Percentiles rank a stretch among this genome's conserved stretches.
phyloP scores from a whole-genome alignment of 2,329 filamentous ascomycete genomes.

The Erysiphe pisi region DNA sequence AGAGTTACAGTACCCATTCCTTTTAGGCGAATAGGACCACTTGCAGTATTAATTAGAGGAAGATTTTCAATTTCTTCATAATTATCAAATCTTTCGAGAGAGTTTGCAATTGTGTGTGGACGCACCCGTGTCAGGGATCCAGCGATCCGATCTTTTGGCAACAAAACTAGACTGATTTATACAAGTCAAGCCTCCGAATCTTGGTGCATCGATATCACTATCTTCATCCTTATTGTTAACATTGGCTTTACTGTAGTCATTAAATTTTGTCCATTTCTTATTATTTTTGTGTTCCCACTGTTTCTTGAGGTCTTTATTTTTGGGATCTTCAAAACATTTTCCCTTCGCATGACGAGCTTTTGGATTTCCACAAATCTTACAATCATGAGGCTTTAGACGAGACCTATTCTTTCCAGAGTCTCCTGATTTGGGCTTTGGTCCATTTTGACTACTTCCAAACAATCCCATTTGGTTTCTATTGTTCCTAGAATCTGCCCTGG shows the following conservation, averaged over 20 bases:
- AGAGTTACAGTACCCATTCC: neutral
- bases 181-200: neutral
- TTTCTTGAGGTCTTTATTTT: neutral
- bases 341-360: neutral
- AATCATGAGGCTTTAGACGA: neutral
- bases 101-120: neutral
- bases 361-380: neutral
- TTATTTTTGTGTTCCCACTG: neutral
- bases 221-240: neutral
- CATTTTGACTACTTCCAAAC: neutral
- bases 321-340: neutral
- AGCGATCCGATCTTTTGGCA: neutral
- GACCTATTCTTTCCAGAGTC: neutral
- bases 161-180: neutral
- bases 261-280: neutral
- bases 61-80: conserved; percentile 11
- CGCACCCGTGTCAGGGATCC: neutral
- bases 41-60: neutral
- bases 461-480: neutral
- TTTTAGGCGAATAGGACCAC: neutral
- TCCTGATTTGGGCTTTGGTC: neutral
- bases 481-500: neutral
- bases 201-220: neutral
- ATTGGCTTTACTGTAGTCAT: neutral
- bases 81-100: neutral